Evolutionary conservation across 108 stramenopile species (phyloP).

Genomic region (Cyclotella kingstonii): DNA sequence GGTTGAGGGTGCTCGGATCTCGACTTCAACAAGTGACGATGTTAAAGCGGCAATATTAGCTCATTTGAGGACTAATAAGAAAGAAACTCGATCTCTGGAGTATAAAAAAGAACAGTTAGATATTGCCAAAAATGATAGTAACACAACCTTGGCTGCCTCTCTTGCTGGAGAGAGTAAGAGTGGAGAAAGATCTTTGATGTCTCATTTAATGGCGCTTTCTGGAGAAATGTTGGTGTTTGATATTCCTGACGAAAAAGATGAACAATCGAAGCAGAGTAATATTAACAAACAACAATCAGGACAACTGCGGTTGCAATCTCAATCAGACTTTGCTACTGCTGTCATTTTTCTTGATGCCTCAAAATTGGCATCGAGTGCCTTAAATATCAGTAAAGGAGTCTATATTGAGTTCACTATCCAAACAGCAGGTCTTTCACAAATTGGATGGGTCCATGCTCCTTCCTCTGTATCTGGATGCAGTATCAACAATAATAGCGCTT

Average conservation of each 20-base stretch:
- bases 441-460: constrained; percentile 64
- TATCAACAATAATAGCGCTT: background rate
- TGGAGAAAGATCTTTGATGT: background rate
- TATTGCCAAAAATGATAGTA: background rate
- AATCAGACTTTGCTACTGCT: constrained; percentile 82
- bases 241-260: constrained; percentile 9
- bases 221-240: constrained; percentile 62
- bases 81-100: constrained; percentile 17
- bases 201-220: constrained; percentile 62
- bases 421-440: constrained; percentile 75
- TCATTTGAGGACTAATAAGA: constrained; percentile 43
- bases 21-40: constrained; percentile 5
- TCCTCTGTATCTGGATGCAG: background rate
- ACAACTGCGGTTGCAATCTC: constrained; percentile 59
- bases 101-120: background rate
- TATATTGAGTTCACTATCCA: constrained; percentile 76
- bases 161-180: background rate
- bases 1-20: constrained; percentile 27
- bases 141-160: background rate
- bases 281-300: background rate
- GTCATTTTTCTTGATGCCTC: constrained; percentile 52
- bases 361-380: constrained; percentile 14
- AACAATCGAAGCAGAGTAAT: constrained; percentile 5
- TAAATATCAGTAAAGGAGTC: constrained; percentile 9
- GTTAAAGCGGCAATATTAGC: constrained; percentile 60